These are phyloP conservation scores for Canna indica DNA, from an alignment of 176 grass and related monocot genomes.

Conservation along the genomic window DNA sequence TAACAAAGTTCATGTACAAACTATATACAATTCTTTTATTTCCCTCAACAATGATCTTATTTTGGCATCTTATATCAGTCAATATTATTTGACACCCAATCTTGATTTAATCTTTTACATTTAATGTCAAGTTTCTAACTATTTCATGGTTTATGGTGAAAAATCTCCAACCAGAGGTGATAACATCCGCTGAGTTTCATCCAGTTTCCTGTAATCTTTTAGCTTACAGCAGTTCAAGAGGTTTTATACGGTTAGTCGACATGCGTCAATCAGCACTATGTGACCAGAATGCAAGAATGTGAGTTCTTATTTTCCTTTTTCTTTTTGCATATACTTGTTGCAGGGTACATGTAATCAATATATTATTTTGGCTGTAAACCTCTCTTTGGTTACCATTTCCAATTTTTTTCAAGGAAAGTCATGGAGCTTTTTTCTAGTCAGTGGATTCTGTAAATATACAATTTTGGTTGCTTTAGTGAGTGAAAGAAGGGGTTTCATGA, in stretches of 20 bases:
- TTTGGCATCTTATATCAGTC: too few relatives aligned
- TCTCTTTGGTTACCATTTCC: neutral
- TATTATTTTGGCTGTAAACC: neutral
- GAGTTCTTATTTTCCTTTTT: slow-evolving; percentile 8
- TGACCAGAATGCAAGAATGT: slow-evolving; percentile 24
- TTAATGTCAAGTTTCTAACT: slow-evolving; percentile 2
- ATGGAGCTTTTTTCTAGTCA: neutral
- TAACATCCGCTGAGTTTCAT: slow-evolving; percentile 25
- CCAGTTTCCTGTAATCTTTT: slow-evolving; percentile 24
- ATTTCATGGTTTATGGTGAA: neutral
- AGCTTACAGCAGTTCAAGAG: slow-evolving; percentile 29
- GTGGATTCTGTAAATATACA: neutral
- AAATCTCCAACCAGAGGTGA: slow-evolving; percentile 20
- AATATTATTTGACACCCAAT: too few relatives aligned
- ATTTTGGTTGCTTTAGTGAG: neutral
- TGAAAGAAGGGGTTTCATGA: too few relatives aligned
- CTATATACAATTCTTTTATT: neutral
- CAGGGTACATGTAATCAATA: neutral
- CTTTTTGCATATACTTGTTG: neutral
- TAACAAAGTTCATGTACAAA: neutral
- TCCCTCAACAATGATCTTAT: too few relatives aligned
- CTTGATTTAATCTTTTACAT: neutral
- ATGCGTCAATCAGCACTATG: slow-evolving; percentile 23
- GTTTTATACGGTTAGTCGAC: slow-evolving; percentile 22
- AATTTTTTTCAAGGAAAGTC: neutral